phyloP scores from a whole-genome alignment of 345 rosid genomes.

The Dipteronia dyeriana region DNA sequence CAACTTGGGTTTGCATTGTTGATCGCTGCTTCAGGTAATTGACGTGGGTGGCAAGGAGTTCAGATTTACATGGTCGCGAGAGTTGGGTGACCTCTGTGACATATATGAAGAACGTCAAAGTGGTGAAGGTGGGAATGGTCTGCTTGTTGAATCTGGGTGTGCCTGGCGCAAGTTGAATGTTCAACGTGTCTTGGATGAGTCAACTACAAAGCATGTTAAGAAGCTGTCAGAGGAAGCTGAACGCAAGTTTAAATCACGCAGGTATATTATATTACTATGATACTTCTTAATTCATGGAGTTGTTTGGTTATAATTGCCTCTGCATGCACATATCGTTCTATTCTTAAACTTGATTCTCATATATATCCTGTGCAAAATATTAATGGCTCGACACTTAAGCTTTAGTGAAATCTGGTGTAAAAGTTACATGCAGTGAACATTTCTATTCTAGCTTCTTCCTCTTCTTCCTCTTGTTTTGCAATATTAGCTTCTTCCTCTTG shows the following conservation, averaged over 20 bases:
- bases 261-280: slow-evolving; percentile 44
- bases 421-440: neutral
- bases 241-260: slow-evolving; percentile 76
- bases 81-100: slow-evolving; percentile 80
- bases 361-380: neutral
- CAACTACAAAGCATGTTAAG: slow-evolving; percentile 85
- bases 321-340: neutral
- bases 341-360: neutral
- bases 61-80: slow-evolving; percentile 90
- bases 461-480: neutral
- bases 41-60: slow-evolving; percentile 93
- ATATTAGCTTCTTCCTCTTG: neutral
- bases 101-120: slow-evolving; percentile 80
- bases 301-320: neutral
- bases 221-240: slow-evolving; percentile 95
- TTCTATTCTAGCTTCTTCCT: neutral
- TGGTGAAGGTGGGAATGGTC: slow-evolving; percentile 81
- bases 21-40: slow-evolving; percentile 59
- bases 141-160: slow-evolving; percentile 91
- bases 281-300: slow-evolving; percentile 10
- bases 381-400: neutral
- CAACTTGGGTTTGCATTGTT: slow-evolving; percentile 18
- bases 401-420: neutral
- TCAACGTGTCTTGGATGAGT: slow-evolving; percentile 88
- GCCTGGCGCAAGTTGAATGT: slow-evolving; percentile 93